Evolutionary conservation across 2,329 filamentous ascomycete species (phyloP), one percentile per base, ranked within the genome.

Genomic region (Chaetomium globosum): DNA sequence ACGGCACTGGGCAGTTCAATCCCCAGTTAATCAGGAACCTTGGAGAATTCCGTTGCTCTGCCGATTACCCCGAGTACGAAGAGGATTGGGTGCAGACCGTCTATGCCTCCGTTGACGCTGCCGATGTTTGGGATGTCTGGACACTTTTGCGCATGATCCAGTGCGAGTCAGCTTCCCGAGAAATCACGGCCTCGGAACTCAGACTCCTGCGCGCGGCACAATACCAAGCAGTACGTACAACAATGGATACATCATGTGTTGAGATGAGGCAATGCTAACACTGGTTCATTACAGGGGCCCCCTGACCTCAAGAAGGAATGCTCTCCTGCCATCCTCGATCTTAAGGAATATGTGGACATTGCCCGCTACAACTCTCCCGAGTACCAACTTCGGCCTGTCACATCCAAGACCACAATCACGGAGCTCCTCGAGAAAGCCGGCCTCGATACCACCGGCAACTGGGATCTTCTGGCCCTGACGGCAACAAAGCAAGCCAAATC

Each of bases 51-150:
- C 48, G 48, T 23, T 10, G 10, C 7, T 51, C 48, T 2, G 9
- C 53, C 31, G 21, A 28, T 12, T 28, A 39, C 19, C 54, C 54
- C 4, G 26, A 56, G 33, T 56, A 56, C 33, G 54, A 56, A 43
- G 33, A 59, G 21, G 39, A 59, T 16, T 48, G 56, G 56, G 26
- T 48, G 8, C 23, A 46, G n/a, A 48, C 23, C 23, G 19, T 59
- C 9, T 19, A 10, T 13, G 56, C 56, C 43, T 13, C 12, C 16
- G 56, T 49, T 9, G 56, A 59, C 23, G 43, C 26, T 8, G 56
- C 56, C 56, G 26, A 59, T n/a, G 36, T 58, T 21, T 59, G 39
- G 56, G 56, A 59, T 16, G 39, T 59, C 21, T 56, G 54, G 54
- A 56, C 54, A n/a, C 31, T 59, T 23, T 2, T 49, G 1, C 33